phyloP scores from a whole-genome alignment of 139 green algal genomes.

The Tetradesmus obliquus region DNA sequence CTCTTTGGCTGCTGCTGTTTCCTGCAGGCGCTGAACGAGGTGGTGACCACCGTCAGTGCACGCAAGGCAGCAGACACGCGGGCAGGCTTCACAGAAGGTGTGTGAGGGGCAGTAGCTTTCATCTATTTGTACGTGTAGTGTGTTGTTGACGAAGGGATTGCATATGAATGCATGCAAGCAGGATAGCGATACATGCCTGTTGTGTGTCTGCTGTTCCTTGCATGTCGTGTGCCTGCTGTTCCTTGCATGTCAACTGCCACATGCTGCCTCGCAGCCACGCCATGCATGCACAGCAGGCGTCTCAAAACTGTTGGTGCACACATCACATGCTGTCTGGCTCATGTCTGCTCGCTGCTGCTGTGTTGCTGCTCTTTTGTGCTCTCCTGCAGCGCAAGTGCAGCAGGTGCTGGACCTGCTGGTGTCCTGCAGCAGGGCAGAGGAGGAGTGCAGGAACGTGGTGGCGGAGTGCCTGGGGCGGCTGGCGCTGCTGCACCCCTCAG shows the following conservation, averaged over 20 bases:
- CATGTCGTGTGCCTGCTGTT: too few species aligned
- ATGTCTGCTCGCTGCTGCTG: not conserved
- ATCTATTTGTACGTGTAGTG: not conserved
- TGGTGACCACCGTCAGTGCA: constrained; percentile 69
- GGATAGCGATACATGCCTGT: too few species aligned
- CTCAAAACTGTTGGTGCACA: too few species aligned
- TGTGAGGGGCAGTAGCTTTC: not conserved
- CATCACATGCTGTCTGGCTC: not conserved
- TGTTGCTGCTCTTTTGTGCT: not conserved
- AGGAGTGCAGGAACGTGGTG: constrained; percentile 93
- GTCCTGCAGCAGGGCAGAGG: constrained; percentile 70
- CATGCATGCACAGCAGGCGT: too few species aligned
- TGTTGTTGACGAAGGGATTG: too few species aligned
- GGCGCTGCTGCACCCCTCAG: constrained; percentile 73
- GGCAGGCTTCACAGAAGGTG: not conserved
- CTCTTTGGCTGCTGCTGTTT: not conserved
- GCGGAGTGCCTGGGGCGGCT: constrained; percentile 94
- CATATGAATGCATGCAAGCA: too few species aligned
- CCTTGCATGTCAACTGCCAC: too few species aligned
- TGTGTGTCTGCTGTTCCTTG: too few species aligned
- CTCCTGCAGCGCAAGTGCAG: constrained; percentile 42
- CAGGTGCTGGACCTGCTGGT: constrained; percentile 85
- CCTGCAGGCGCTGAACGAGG: constrained; percentile 82
- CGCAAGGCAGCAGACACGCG: constrained; percentile 21
- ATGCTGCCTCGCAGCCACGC: too few species aligned